phyloP scores from a whole-genome alignment of 305 asterid genomes.

The Fraxinus sp. region DNA sequence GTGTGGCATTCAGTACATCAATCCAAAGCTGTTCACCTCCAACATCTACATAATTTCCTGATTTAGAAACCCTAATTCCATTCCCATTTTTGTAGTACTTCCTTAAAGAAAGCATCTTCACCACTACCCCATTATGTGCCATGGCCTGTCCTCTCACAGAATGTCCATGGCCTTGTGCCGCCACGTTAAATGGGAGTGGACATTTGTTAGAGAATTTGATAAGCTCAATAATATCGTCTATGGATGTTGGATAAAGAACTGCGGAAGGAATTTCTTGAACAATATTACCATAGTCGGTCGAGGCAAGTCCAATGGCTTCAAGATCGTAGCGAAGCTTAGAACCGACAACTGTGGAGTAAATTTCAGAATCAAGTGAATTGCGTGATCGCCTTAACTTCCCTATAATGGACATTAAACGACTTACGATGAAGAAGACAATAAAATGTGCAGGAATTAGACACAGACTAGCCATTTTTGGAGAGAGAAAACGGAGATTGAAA shows the following conservation, averaged over 20 bases:
- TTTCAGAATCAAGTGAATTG: slow-evolving; percentile 8
- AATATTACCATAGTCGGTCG: slow-evolving; percentile 59
- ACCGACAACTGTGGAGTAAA: slow-evolving; percentile 17
- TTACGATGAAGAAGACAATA: slow-evolving; percentile 21
- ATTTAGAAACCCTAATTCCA: slow-evolving; percentile 34
- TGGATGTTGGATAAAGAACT: slow-evolving; percentile 49
- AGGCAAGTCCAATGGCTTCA: slow-evolving; percentile 27
- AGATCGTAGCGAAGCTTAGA: slow-evolving; percentile 31
- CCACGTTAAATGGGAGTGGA: slow-evolving; percentile 41
- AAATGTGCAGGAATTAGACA: slow-evolving; percentile 6
- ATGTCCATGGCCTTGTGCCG: slow-evolving; percentile 59
- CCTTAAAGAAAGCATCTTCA: slow-evolving; percentile 41
- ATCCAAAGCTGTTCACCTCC: slow-evolving; percentile 67
- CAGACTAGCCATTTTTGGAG: slow-evolving; percentile 21
- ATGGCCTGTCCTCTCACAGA: slow-evolving; percentile 59
- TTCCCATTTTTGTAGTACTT: not conserved
- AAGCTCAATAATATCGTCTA: slow-evolving; percentile 36
- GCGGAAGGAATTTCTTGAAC: slow-evolving; percentile 41
- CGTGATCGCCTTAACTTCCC: slow-evolving; percentile 29
- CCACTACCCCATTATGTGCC: slow-evolving; percentile 49
- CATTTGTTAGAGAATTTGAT: slow-evolving; percentile 28
- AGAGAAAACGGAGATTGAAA: not conserved
- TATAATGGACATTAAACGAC: not conserved
- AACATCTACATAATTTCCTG: slow-evolving; percentile 59
- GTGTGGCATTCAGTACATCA: slow-evolving; percentile 36